Evolutionary conservation across 352 stramenopile genomes (phyloP).

Genomic region (Phytophthora multivora): DNA sequence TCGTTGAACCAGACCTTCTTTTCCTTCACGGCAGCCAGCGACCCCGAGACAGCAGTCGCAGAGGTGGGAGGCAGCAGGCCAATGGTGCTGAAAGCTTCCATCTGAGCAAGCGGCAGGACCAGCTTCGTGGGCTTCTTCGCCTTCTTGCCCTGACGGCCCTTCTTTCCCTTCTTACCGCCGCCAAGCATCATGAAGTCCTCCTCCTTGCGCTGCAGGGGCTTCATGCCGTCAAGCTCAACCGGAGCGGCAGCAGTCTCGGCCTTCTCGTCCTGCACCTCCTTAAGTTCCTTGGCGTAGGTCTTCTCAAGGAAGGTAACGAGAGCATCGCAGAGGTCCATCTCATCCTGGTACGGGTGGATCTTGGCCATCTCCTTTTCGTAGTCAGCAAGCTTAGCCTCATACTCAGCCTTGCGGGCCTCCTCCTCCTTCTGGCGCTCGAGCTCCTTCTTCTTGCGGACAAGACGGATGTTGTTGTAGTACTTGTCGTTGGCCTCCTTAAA

Average conservation of each 20-base stretch:
- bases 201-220: constrained; percentile 87
- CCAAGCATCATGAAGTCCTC: constrained; percentile 85
- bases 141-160: constrained; percentile 72
- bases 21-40: constrained; percentile 93
- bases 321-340: constrained; percentile 96
- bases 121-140: constrained; percentile 82
- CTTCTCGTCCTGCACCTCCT: constrained; percentile 50
- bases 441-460: constrained; percentile 87
- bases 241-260: constrained; percentile 41
- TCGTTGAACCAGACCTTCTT: constrained; percentile 93
- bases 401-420: constrained; percentile 79
- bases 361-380: constrained; percentile 96
- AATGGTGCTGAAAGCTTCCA: constrained; percentile 93
- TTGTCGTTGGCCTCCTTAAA: constrained; percentile 95
- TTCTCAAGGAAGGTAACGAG: constrained; percentile 93
- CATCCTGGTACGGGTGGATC: constrained; percentile 96
- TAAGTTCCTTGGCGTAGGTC: constrained; percentile 89
- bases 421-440: constrained; percentile 85
- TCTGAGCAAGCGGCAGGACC: constrained; percentile 72
- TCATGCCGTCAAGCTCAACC: constrained; percentile 93
- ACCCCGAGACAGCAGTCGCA: constrained; percentile 80
- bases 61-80: constrained; percentile 90
- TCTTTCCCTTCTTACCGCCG: constrained; percentile 70
- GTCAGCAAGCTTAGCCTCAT: constrained; percentile 95
- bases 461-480: constrained; percentile 92